These are phyloP conservation scores for Abrus precatorius DNA, from an alignment of 306 rosid species.

Conservation along the genomic window DNA sequence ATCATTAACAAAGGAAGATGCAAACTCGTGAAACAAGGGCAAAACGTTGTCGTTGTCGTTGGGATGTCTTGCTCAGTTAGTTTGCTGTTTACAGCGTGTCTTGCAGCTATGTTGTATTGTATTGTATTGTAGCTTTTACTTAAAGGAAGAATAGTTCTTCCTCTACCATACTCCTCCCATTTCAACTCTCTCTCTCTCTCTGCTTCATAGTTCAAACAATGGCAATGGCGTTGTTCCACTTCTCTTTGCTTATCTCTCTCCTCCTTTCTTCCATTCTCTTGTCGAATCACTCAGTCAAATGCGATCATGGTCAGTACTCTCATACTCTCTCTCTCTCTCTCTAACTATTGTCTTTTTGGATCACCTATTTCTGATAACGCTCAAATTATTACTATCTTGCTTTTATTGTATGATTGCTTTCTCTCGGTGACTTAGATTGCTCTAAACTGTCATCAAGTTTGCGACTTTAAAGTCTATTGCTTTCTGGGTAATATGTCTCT, in stretches of 20 bases:
- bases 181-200: constrained; percentile 26
- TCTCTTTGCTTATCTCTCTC: constrained; percentile 49
- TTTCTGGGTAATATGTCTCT: constrained; percentile 32
- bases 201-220: constrained; percentile 43
- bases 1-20: too few relatives aligned
- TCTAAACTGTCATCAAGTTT: constrained; percentile 7
- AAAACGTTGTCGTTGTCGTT: not conserved
- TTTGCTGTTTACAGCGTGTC: not conserved
- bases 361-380: not conserved
- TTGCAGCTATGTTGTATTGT: not conserved
- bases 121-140: not conserved
- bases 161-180: not conserved
- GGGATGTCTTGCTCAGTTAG: not conserved
- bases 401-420: constrained; percentile 5
- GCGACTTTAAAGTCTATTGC: constrained; percentile 1
- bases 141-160: not conserved
- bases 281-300: constrained; percentile 56
- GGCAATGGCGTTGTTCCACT: constrained; percentile 61
- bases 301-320: constrained; percentile 60
- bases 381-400: not conserved
- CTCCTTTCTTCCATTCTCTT: constrained; percentile 61
- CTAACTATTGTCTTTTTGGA: not conserved
- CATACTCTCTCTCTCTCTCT: not conserved
- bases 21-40: too few relatives aligned
- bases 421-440: not conserved